These are phyloP conservation scores for Laetiporus sulphureus DNA, from an alignment of 1,284 basidiomycete species.

Conservation along the genomic window DNA sequence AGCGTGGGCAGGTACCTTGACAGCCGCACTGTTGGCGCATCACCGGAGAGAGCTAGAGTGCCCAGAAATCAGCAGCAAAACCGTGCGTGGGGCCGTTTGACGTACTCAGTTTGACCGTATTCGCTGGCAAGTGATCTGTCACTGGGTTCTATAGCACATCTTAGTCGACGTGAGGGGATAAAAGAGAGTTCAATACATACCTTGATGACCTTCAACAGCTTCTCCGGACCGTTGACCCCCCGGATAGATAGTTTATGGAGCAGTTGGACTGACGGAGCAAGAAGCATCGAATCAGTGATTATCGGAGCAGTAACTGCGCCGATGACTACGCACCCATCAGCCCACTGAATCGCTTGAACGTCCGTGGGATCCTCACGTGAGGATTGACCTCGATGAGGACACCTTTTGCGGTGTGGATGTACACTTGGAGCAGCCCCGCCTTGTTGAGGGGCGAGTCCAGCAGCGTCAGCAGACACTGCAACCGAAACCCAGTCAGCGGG, in stretches of 20 bases:
- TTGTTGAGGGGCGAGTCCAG: conserved; percentile 99
- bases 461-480: conserved; percentile 89
- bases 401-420: conserved; percentile 96
- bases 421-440: conserved; percentile 93
- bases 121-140: conserved; percentile 90
- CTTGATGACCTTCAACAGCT: conserved; percentile 95
- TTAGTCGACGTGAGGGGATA: too few relatives aligned
- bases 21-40: conserved; percentile 80
- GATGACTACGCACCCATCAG: conserved; percentile 78
- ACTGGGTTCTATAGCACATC: conserved; percentile 89
- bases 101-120: conserved; percentile 93
- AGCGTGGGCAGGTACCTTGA: conserved; percentile 79
- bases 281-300: conserved; percentile 1
- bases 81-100: conserved; percentile 14
- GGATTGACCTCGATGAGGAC: conserved; percentile 99
- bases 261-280: conserved; percentile 72
- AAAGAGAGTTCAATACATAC: conserved; percentile 30
- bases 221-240: conserved; percentile 94
- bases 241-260: conserved; percentile 95
- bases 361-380: conserved; percentile 93
- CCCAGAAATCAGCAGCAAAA: conserved; percentile 3
- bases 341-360: conserved; percentile 98
- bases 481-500: conserved; percentile 3
- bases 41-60: conserved; percentile 78
- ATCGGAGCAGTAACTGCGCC: conserved; percentile 2